Base-by-base conservation (phyloP, 2,329 filamentous ascomycete species). In the Fusarium sp. region DNA sequence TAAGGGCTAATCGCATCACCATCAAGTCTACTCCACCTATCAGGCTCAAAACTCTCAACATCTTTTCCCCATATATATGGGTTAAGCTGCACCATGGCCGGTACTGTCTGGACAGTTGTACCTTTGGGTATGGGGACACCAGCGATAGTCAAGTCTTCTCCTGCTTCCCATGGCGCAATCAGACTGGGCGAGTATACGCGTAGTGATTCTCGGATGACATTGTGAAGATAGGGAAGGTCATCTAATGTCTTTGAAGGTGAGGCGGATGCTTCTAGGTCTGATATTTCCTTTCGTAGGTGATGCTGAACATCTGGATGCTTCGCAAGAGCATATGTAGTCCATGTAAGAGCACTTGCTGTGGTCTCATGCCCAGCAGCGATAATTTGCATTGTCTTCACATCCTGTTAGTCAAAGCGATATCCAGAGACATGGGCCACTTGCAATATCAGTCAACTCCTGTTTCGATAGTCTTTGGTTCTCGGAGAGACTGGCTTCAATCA, bases 311-410 rank as follows among this genome's bases (percentile, higher is more conserved):
- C 15, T 0, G 22, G 34, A 3, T 53, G 22, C 7, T 26, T 58
- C 1, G 43, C 38, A 9, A 65, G 61, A 4, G 61, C 57, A 3
- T 65, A 62, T 1, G 24, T 15, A 1, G 48, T 53, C 61, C 61
- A 65, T 0, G 47, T 10, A 0, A 58, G 12, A 8, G 61, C 52
- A n/a, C 57, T 48, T 0, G 57, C 44, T 3, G 56, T 65, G 11
- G 61, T 65, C 7, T 65, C 61, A 5, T 65, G 61, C 1, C 61
- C 61, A 1, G 59, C 61, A 2, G 51, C 47, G 3, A 65, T 65
- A 6, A 65, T 61, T 42, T 62, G 59, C 59, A 62, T 59, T 0
- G 46, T 58, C 59, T 62, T 1, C 0, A 0, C 6, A 0, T 2
- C 1, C 0, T 1, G 24, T 45, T 1, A 61, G 26, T 7, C 8